Evolutionary conservation across 768 basidiomycete genomes (phyloP), one percentile per base, ranked within the genome.

Genomic region (Infundibulicybe gibba): DNA sequence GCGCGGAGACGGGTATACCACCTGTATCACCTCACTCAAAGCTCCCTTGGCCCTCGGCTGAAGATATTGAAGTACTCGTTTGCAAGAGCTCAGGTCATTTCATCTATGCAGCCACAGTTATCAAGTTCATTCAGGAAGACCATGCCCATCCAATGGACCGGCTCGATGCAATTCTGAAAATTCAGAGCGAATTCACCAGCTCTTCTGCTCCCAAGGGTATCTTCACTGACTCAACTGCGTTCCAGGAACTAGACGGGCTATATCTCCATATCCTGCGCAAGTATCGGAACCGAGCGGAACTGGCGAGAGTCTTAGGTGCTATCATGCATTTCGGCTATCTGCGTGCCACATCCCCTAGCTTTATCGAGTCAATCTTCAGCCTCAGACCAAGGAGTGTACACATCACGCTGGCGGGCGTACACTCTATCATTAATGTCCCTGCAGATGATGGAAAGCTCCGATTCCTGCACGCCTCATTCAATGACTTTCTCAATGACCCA

Each of bases 401-500:
- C 13, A 50, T 30, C 19, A 41, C 32, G 14, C 49, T 50, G 8
- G 10, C 38, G 10, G 40, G 49, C 17, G 40, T 50, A 11, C 49
- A 50, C 30, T 50, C 49, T 10, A 40, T 50, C 21, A 38, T 50
- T 32, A 40, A 41, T 9, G 39, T 46, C 30, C 44, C 44, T 11
- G 32, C 40, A 6, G 49, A 50, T 16, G 20, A n/a, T n/a, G 49
- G 39, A 12, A 35, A 35, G 8, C 38, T 44, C 21, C 49, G 44
- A 8, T 41, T 43, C 2, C 40, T 46, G 12, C 51, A 53, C 25
- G 40, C 48, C 20, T 53, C 51, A 4, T 53, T 53, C 45, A 44
- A 45, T 10, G 48, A 53, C 37, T 53, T 43, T 21, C n/a, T 53
- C 17, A 47, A 34, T 2, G 45, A 49, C 39, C 13, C 35, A 2